Base-by-base conservation (phyloP, 225 moss, liverwort and hornwort species). In the Climacium dendroides region DNA sequence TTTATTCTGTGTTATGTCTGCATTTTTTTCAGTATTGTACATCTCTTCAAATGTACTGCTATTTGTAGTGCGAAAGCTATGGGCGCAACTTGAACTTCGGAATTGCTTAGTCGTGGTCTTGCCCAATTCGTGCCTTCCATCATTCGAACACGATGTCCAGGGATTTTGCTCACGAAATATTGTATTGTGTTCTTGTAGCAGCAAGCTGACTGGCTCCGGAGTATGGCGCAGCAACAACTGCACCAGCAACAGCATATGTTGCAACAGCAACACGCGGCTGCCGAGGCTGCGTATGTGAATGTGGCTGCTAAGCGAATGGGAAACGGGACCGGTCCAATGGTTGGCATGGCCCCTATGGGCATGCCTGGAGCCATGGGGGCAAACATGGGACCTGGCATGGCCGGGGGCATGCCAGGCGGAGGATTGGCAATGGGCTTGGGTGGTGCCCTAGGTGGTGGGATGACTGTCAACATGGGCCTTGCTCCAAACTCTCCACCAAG, bases 401-500 rank as follows among this genome's bases (percentile, higher is more conserved):
- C 92, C 18, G 94, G 92, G 35, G 90, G 91, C 7, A 88, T 92
- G 86, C 89, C 94, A 28, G 97, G 92, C 81, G 96, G 95, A 87
- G 96, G 95, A 20, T 87, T 97, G 94, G 94, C 88, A 52, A 97
- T 93, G 92, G 94, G 90, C 34, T 80, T 95, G 87, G 94, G 93
- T 34, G 94, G 92, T 63, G 79, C 80, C 39, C 60, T 94, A 19
- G 94, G 95, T 59, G 90, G 90, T 45, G 94, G 95, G 48, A 92
- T 94, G 93, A 90, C 89, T 79, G 94, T 91, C 50, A 94, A 92
- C 58, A 95, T 97, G 79, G 96, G 94, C 20, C 96, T 97, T 34
- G 95, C 97, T 52, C 97, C 97, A 16, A 93, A 90, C 58, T 97
- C 98, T 53, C 97, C 98, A 39, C 87, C 91, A 2, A 97, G 95